Base-by-base conservation (phyloP, 1,284 basidiomycete genomes). In the Gomphus sp. region DNA sequence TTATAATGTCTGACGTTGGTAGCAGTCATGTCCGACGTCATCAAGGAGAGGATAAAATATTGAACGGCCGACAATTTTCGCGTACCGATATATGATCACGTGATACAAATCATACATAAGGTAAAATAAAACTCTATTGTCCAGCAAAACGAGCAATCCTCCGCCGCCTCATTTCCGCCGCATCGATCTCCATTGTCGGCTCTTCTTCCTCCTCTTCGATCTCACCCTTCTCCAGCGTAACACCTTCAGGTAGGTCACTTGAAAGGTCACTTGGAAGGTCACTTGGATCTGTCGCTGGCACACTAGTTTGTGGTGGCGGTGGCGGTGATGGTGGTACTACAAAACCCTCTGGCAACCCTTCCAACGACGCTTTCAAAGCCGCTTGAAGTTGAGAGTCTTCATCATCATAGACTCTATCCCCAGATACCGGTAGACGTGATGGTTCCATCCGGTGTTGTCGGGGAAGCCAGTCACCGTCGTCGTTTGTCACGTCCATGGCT, bases 341-440 rank as follows among this genome's bases (percentile, higher is more conserved):
- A 67, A 77, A 85, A 37, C 76, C 85, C 18, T 74, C 70, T 0
- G 90, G 85, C 28, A 85, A 69, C 48, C 77, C 76, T 65, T 87
- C 87, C 64, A 95, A 74, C 47, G 90, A 93, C 2, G 91, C 93
- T 66, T 78, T 84, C 56, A 96, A 73, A 12, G 93, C 93, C 25
- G 90, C 89, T 70, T 94, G 89, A 41, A 95, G 73, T 66, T 91
- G 87, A 39, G 79, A 84, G 65, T 96, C 92, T 64, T 94, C 92
- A 64, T 94, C 90, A 64, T 93, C 91, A 64, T 93, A 90, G 43
- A 84, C 80, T 53, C 79, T 67, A 52, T 67, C 63, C 41, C 62
- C 65, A 61, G 63, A 67, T 55, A 66, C 62, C 52, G 64, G 58
- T 9, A 63, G 56, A n/a, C 34, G 51, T 41, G 63, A 43, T 63